Conservation (phyloP, 129 eudicot species). For the sunflower (Helianthus annuus) region HanXRQr2.0-SUNRISE NC_035441.2:63634335-63634834, state of each 20-base stretch:
- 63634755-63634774: too few species aligned
- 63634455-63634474: slow-evolving; percentile 14
- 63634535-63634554: slow-evolving; percentile 34
- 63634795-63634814: too few species aligned
- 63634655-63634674: too few species aligned
- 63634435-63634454: slow-evolving; percentile 22
- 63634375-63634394: slow-evolving; percentile 6
- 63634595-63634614: too few species aligned
- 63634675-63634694: too few species aligned
- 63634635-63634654: too few species aligned
- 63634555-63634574: background rate
- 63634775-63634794: too few species aligned
- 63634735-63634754: too few species aligned
- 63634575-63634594: slow-evolving; percentile 3
- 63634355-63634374: slow-evolving; percentile 9
- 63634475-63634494: slow-evolving; percentile 34
- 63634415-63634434: slow-evolving; percentile 6
- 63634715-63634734: too few species aligned
- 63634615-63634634: too few species aligned
- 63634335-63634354: slow-evolving; percentile 13
- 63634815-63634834: too few species aligned
- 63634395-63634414: slow-evolving; percentile 13
- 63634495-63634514: background rate
- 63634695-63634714: too few species aligned
- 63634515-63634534: slow-evolving; percentile 32